A percentile compares a stretch with the other conserved stretches of the same genome.
phyloP scores from a whole-genome alignment of 768 basidiomycete species.

The Suillus occidentalis region DNA sequence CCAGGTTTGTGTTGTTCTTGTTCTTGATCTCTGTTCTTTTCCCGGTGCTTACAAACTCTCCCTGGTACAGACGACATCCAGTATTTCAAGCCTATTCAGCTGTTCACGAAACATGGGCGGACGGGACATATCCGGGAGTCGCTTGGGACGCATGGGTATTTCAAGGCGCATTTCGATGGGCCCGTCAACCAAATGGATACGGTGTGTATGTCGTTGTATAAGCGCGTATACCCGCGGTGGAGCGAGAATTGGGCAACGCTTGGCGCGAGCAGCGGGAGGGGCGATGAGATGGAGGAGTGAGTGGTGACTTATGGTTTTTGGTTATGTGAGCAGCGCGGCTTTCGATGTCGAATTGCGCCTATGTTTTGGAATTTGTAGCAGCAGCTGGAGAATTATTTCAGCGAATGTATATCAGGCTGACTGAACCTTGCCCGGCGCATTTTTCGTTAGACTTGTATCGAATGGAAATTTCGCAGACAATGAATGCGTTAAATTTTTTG shows the following conservation, averaged over 20 bases:
- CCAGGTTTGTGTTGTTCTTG: slow-evolving; percentile 46
- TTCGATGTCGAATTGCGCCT: background rate
- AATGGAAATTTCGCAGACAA: background rate
- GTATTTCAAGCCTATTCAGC: slow-evolving; percentile 86
- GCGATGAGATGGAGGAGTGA: slow-evolving; percentile 27
- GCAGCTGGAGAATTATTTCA: background rate
- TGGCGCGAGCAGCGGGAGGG: slow-evolving; percentile 11
- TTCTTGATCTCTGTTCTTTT: background rate
- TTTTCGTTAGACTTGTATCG: background rate
- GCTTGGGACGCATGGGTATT: slow-evolving; percentile 96
- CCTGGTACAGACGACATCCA: slow-evolving; percentile 68
- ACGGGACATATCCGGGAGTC: slow-evolving; percentile 59
- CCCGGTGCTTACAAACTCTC: slow-evolving; percentile 8
- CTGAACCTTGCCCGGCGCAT: background rate
- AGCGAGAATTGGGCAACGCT: slow-evolving; percentile 48
- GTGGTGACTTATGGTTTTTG: background rate
- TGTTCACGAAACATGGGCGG: slow-evolving; percentile 91
- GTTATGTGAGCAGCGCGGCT: background rate
- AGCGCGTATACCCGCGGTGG: slow-evolving; percentile 68
- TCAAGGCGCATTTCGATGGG: slow-evolving; percentile 95
- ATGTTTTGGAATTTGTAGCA: background rate
- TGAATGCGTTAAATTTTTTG: too few species aligned
- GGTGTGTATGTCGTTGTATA: slow-evolving; percentile 94
- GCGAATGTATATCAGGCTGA: background rate
- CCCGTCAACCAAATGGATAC: slow-evolving; percentile 97